Conservation (phyloP, 2,329 filamentous ascomycete genomes). For the Diaporthe ilicicola region DNA sequence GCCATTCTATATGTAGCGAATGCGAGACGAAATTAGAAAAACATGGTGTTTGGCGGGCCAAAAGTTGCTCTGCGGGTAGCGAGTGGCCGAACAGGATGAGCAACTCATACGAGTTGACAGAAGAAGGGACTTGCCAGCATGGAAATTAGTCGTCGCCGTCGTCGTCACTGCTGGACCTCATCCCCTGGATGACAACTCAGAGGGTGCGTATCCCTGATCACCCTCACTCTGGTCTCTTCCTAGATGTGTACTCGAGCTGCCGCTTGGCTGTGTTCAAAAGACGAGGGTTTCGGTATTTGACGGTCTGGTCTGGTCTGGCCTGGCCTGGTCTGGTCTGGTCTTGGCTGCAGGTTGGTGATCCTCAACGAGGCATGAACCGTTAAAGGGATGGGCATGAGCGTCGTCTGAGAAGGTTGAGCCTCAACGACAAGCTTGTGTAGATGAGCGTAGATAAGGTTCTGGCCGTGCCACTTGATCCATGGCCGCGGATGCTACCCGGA, state of each 20-base stretch:
- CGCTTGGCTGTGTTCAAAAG: background rate
- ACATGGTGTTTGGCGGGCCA: background rate
- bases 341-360: slow-evolving; percentile 1
- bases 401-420: slow-evolving; percentile 12
- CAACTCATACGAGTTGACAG: background rate
- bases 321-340: background rate
- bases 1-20: background rate
- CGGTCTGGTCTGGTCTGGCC: background rate
- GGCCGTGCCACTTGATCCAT: background rate
- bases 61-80: background rate
- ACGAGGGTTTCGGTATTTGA: background rate
- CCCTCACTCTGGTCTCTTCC: too few species aligned
- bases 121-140: background rate
- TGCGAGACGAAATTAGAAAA: background rate
- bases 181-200: background rate
- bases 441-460: slow-evolving; percentile 4
- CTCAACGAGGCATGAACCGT: background rate
- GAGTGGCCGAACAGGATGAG: background rate
- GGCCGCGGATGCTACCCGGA: background rate
- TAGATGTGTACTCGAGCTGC: too few species aligned
- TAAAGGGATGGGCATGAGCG: background rate
- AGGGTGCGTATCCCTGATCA: too few species aligned
- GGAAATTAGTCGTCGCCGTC: background rate
- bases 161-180: background rate
- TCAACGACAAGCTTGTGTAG: background rate